Base-by-base conservation (phyloP, 78 protist genomes). In the Tieghemostelium lacteum region DNA sequence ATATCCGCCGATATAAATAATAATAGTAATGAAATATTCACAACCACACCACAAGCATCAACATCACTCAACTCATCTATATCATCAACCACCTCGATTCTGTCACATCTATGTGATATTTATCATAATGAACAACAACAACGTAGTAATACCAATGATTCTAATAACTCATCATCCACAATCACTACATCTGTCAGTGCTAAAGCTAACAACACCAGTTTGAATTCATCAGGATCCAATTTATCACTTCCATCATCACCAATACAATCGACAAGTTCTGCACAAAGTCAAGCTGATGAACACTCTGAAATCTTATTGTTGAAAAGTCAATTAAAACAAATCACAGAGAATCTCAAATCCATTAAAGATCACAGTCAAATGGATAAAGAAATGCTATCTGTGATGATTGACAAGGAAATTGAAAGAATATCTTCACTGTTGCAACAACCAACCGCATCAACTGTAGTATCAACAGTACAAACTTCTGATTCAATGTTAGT, bases 381-480 rank as follows among this genome's bases (percentile, higher is more conserved):
- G 14, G 62, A 70, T 31, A 70, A 31, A 50, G 76, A 70, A 0
- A 1, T 31, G 2, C 28, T 70, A 2, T 70, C 76, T 22, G 16
- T 37, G 8, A 36, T 66, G 70, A 52, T 83, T 22, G 57, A 37
- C 8, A 83, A 83, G 58, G 89, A 83, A 60, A 83, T 83, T 42
- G 52, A 83, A 31, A 83, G 89, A 83, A 83, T 83, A 14, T 61
- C 52, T 1, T 39, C 26, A 40, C n/a, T 60, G 16, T 24, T 58
- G 26, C 36, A 61, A 5, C 45, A 29, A 19, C 26, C 61, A 28
- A 19, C 77, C 26, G 17, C 77, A 49, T 33, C 77, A 52, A 24
- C 36, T 28, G 14, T 36, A 6, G 14, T 36, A 29, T 52, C 77
- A 52, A 52, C 62, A 12, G 22, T 39, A 12, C 10, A 26, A 14